A percentile compares a stretch with the other conserved stretches of the same genome.
phyloP scores from a whole-genome alignment of 192 early-diverging fungal genomes.

The Rhizoclosmatium globosum region DNA sequence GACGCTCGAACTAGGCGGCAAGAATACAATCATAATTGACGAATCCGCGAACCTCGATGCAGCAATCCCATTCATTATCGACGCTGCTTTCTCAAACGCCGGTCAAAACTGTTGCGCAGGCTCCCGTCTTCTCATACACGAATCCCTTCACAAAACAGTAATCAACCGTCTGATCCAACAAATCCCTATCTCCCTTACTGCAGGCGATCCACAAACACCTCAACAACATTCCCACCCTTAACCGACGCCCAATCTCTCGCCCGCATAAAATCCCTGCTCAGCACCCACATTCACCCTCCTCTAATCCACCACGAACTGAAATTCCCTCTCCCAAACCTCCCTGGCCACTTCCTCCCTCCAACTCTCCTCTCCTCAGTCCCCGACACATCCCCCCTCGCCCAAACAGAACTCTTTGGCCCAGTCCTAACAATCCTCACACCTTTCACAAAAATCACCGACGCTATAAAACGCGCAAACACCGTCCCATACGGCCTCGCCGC shows the following conservation, averaged over 20 bases:
- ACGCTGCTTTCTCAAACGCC: conserved; percentile 29
- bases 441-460: conserved; percentile 74
- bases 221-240: conserved; percentile 77
- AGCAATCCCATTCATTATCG: conserved; percentile 7
- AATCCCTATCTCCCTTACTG: conserved; percentile 56
- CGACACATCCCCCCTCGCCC: conserved; percentile 71
- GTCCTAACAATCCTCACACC: conserved; percentile 75
- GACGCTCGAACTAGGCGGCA: conserved; percentile 61
- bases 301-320: too few species aligned
- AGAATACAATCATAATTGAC: conserved; percentile 45
- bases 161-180: conserved; percentile 47
- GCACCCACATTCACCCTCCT: neutral
- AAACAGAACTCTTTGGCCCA: conserved; percentile 94
- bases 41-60: conserved; percentile 22
- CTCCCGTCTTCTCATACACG: conserved; percentile 39
- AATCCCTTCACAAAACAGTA: conserved; percentile 43
- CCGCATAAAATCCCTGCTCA: conserved; percentile 69
- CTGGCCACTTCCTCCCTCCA: conserved; percentile 60
- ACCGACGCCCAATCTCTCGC: conserved; percentile 68
- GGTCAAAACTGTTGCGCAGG: conserved; percentile 56
- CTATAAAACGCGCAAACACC: conserved; percentile 80
- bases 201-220: conserved; percentile 74
- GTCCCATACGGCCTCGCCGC: conserved; percentile 82
- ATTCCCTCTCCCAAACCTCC: neutral
- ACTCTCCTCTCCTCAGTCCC: conserved; percentile 74